Conservation (phyloP, 768 basidiomycete genomes). For the Lactarius tabidus region DNA sequence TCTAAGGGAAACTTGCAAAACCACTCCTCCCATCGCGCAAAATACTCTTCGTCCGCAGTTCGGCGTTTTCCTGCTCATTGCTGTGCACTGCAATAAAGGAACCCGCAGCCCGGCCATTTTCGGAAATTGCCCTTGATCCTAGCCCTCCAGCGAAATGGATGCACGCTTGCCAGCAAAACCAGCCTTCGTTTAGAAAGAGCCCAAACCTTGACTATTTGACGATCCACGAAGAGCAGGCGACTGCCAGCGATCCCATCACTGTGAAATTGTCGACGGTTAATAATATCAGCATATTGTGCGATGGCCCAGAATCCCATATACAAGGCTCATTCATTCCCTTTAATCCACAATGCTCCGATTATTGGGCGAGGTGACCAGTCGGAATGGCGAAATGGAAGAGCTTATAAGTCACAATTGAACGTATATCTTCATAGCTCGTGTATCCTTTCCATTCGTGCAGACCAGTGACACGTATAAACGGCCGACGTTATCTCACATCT, state of each 20-base stretch:
- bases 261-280: not conserved
- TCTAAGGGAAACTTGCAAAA: not conserved
- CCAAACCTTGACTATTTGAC: not conserved
- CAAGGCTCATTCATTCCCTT: not conserved
- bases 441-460: not conserved
- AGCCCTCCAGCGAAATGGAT: not conserved
- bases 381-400: not conserved
- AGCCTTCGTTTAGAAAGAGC: not conserved
- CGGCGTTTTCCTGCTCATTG: not conserved
- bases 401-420: not conserved
- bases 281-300: not conserved
- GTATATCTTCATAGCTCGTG: not conserved
- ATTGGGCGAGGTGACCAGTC: not conserved
- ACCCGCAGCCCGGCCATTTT: not conserved
- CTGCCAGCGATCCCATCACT: not conserved
- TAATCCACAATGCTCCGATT: not conserved
- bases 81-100: not conserved
- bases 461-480: not conserved
- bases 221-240: not conserved
- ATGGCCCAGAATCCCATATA: not conserved
- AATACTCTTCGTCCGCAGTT: not conserved
- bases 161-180: not conserved
- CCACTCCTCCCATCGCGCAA: not conserved
- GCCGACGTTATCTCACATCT: not conserved
- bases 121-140: not conserved